Conservation (phyloP, 148 eudicot genomes). For the Hydrangea macrophylla region DNA sequence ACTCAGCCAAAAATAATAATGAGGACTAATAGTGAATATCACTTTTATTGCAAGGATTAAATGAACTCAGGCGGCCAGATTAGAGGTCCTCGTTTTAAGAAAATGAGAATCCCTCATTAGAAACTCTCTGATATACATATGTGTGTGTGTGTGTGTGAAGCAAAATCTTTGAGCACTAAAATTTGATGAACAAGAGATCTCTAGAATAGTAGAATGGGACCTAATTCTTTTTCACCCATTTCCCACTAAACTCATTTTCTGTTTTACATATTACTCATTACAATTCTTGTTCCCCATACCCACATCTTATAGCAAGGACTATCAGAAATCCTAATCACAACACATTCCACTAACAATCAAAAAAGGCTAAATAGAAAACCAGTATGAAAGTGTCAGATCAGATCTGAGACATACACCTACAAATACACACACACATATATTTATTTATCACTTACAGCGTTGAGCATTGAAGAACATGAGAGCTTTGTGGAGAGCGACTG, state of each 20-base stretch:
- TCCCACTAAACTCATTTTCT: background rate
- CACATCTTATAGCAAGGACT: background rate
- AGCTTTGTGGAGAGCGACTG: slow-evolving; percentile 68
- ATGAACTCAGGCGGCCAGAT: no score
- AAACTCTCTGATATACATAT: no score
- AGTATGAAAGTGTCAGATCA: background rate
- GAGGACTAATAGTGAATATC: no score
- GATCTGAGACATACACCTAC: background rate
- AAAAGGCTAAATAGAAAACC: background rate
- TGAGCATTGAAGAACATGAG: slow-evolving; percentile 98
- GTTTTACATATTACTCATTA: background rate
- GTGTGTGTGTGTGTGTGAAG: background rate
- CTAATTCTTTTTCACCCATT: no score
- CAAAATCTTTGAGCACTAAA: background rate
- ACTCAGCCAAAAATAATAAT: no score
- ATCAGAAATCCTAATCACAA: background rate
- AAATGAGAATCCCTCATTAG: no score
- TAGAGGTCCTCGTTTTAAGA: no score
- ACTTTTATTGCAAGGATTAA: no score
- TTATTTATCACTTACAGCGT: slow-evolving; percentile 43
- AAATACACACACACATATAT: background rate
- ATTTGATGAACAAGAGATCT: no score
- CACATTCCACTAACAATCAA: background rate
- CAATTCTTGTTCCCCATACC: background rate
- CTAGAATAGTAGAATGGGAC: no score